Evolutionary conservation across 176 grass and related monocot genomes (phyloP), one percentile per base, ranked within the genome.

Genomic region (Puya raimondii): DNA sequence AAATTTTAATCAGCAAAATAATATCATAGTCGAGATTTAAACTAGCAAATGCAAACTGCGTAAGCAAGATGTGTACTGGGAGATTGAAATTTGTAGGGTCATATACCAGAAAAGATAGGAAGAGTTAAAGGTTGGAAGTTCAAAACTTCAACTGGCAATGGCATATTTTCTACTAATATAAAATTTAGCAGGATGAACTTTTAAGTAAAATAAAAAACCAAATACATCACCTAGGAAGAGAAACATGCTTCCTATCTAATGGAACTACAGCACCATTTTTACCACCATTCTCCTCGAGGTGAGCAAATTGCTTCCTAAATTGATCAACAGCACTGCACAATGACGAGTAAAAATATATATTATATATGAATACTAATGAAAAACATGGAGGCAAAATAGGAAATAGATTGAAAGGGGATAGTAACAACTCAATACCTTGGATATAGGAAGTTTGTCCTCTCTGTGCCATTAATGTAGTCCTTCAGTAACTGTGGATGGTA

Each of bases 401-500:
- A 74, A 20, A 49, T 50, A 51, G 51, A 57, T 0, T 10, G 10
- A 42, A 42, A 42, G 4, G 33, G 4, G 33, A 42, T 42, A 42
- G 33, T 42, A 42, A 42, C 33, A 42, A 42, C 33, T 42, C 33
- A 42, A 0, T 73, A 97, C 93, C 94, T 93, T 54, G 94, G 94
- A 50, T 99, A 99, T 65, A 99, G 77, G 78, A 99, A 99, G 51
- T 79, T 99, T 78, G 94, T 91, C 80, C 86, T 90, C 77, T 99
- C 86, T 8, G 87, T 93, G 80, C 94, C 89, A 75, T 88, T 99
- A 21, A 82, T 87, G 50, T 99, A 93, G 68, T 99, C 87, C 74
- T 99, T 99, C 23, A 99, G 84, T 77, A 99, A 83, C 66, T 99
- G 94, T 0, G 89, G 87, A 80, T 99, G 94, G 64, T 99, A 99